Evolutionary conservation across 176 grass and related monocot species (phyloP).

Genomic region (Carex pumila): DNA sequence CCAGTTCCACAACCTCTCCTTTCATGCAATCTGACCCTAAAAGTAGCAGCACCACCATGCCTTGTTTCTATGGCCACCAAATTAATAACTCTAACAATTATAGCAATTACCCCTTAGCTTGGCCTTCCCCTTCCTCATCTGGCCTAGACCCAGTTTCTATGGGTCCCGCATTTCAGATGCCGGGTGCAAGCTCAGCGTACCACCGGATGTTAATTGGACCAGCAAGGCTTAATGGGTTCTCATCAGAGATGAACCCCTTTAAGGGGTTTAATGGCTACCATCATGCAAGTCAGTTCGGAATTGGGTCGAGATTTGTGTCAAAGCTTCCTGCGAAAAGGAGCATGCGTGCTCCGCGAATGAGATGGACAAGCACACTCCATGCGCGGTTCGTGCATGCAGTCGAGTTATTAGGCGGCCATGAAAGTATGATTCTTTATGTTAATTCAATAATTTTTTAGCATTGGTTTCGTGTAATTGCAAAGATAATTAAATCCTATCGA

Average conservation of each 20-base stretch:
- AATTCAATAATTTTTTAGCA: neutral
- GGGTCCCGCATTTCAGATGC: conserved; percentile 35
- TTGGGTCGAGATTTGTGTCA: conserved; percentile 68
- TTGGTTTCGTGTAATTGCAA: neutral
- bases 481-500: neutral
- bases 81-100: conserved; percentile 13
- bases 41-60: conserved; percentile 2
- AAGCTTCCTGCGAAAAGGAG: conserved; percentile 83
- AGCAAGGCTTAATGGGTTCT: conserved; percentile 62
- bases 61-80: conserved; percentile 22
- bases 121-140: conserved; percentile 18
- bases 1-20: conserved; percentile 34
- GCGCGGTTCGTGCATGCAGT: conserved; percentile 94
- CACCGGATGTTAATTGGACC: conserved; percentile 66
- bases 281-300: conserved; percentile 41
- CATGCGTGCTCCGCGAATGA: conserved; percentile 91
- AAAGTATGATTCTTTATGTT: conserved; percentile 43
- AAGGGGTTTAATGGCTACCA: conserved; percentile 44
- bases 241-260: conserved; percentile 52
- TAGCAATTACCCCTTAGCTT: conserved; percentile 17
- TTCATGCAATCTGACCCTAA: conserved; percentile 37
- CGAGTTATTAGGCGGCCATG: conserved; percentile 94
- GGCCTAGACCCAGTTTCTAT: conserved; percentile 39
- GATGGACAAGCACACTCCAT: conserved; percentile 96
- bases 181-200: conserved; percentile 25